Base-by-base conservation (phyloP, 495 filamentous ascomycete genomes). In the Hypoxylon lenormandii region DNA sequence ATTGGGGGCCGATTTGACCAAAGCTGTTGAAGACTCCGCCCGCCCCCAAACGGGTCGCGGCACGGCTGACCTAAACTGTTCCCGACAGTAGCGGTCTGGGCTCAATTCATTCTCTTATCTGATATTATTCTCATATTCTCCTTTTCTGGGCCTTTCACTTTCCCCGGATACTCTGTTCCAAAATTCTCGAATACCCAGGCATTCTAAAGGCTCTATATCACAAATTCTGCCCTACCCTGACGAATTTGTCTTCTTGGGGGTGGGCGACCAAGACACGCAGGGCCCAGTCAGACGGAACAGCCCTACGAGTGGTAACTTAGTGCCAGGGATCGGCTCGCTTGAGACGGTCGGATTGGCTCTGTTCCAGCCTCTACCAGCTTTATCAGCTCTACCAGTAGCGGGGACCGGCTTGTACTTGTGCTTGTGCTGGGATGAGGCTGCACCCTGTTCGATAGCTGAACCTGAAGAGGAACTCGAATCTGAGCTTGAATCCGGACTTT, bases 291-390 rank as follows among this genome's bases (percentile, higher is more conserved):
- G 42, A 63, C 58, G 68, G 68, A 66, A 63, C 68, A 71, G 68
- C 68, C 68, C 68, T 71, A 71, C 62, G 68, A 66, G 47, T 71
- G 63, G 68, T 71, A 71, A 57, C 51, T 71, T 53, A 33, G 36
- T 46, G 30, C 46, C 68, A 66, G 62, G 68, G 68, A 71, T 71
- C 68, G 43, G 22, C 68, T 66, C 58, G 57, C 62, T 58, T 66
- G 53, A 62, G 43, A 58, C 62, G 46, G 45, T 62, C 33, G 57
- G 62, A 71, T 71, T 71, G 68, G 68, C 28, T 23, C 46, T 71
- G 40, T 63, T 65, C 60, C 58, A 49, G 47, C 16, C 54, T 58
- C 58, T 62, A 51, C 48, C 26, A 56, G 30, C 23, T 28, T 10
- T 33, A 51, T 46, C 26, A 56, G 30, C 23, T 28, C 16, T 33